phyloP scores from a whole-genome alignment of 2,329 filamentous ascomycete genomes.

The Apiospora marii region DNA sequence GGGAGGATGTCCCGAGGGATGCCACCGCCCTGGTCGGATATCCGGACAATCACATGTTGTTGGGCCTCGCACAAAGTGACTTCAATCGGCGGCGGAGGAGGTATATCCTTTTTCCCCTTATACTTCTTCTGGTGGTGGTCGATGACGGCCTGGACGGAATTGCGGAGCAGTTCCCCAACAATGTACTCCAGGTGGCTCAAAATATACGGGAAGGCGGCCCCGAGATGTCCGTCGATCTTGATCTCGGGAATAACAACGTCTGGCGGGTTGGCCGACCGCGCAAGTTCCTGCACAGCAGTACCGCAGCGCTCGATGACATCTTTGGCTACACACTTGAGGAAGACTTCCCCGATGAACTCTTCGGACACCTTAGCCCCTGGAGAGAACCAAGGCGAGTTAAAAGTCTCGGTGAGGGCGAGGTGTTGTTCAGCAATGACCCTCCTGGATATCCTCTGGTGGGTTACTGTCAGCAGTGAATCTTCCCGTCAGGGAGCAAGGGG shows the following conservation, averaged over 20 bases:
- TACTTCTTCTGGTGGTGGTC: constrained; percentile 68
- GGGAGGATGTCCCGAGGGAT: constrained; percentile 86
- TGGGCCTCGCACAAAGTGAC: constrained; percentile 93
- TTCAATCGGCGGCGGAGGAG: constrained; percentile 82
- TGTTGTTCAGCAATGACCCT: constrained; percentile 98
- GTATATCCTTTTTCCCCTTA: constrained; percentile 34
- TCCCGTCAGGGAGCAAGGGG: neutral
- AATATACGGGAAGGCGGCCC: constrained; percentile 95
- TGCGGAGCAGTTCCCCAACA: constrained; percentile 90
- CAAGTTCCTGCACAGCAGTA: constrained; percentile 76
- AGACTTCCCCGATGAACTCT: constrained; percentile 95
- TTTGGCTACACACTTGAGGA: constrained; percentile 88
- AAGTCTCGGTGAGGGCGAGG: constrained; percentile 92
- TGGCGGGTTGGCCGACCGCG: constrained; percentile 76
- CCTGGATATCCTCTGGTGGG: constrained; percentile 82
- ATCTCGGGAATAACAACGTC: constrained; percentile 80
- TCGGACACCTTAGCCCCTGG: constrained; percentile 76
- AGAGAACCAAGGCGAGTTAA: constrained; percentile 89
- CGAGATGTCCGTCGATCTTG: constrained; percentile 81
- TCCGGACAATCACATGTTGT: constrained; percentile 94
- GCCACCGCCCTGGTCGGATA: constrained; percentile 94
- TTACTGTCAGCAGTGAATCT: neutral
- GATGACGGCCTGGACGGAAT: constrained; percentile 91
- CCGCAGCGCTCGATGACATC: constrained; percentile 89
- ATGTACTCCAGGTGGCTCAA: constrained; percentile 97